Evolutionary conservation across 768 basidiomycete species (phyloP), one percentile per base, ranked within the genome.

Genomic region (Leccinum uliginosum): DNA sequence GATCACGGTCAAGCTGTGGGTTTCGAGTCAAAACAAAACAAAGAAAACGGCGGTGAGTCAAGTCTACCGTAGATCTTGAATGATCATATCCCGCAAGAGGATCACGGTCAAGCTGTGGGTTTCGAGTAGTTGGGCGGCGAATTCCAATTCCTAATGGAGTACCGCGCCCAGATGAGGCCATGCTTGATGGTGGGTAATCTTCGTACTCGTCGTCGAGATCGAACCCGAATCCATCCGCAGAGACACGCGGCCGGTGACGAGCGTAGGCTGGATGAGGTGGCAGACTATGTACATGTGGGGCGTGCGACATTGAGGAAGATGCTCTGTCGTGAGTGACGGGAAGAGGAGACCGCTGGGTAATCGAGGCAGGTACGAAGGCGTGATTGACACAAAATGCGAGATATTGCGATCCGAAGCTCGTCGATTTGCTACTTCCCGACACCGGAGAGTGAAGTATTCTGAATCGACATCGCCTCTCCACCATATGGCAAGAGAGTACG

Each of bases 391-490:
- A 45, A 86, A 78, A 43, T 81, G 80, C 47, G 84, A 78, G 52
- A 83, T 70, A 55, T 77, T 79, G 34, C 87, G 81, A 57, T 90
- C 89, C 1, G 83, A 83, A 6, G 80, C 83, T 60, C 89, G 80
- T 50, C 90, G 81, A 58, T 76, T 80, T n/a, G 84, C 83, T 48
- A 86, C 80, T 65, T 86, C 86, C 62, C 91, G 84, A 71, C 96
- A 97, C 54, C 93, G 90, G 52, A 99, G 81, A 26, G 94, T 92
- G 73, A 99, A 98, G 66, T 83, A 93, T 65, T 98, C 97, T 43
- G 92, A 76, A 64, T 91, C 90, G 62, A 93, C 89, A 65, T 97
- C 95, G 5, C 93, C 93, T 66, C 89, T 86, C 94, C 94, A 98
- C 82, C 87, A 93, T 6, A 97, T 89, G 35, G 91, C 86, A 32